Conservation (phyloP, 768 basidiomycete genomes). For the Collybia sp. region DNA sequence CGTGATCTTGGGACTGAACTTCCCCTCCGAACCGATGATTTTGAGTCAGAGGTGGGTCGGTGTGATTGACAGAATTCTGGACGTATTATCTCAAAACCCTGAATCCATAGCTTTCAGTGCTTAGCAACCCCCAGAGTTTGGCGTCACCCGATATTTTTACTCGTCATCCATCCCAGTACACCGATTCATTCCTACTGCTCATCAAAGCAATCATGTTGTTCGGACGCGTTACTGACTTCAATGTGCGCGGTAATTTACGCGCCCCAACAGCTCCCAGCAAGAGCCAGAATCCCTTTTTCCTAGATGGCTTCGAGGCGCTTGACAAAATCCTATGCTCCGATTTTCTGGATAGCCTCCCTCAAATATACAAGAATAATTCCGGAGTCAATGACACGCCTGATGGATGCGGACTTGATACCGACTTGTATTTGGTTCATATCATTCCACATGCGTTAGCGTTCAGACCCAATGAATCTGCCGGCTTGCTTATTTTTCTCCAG, state of each 20-base stretch:
- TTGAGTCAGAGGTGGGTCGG: conserved; percentile 61
- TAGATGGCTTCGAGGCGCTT: conserved; percentile 64
- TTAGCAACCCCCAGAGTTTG: conserved; percentile 75
- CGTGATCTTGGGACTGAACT: conserved; percentile 82
- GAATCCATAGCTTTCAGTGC: conserved; percentile 44
- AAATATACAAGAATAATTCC: conserved; percentile 56
- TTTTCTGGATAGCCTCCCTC: conserved; percentile 70
- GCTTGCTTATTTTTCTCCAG: conserved; percentile 29
- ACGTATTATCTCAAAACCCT: not conserved
- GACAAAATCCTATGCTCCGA: conserved; percentile 63
- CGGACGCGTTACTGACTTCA: conserved; percentile 81
- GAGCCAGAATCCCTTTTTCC: conserved; percentile 65
- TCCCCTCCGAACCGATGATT: conserved; percentile 71
- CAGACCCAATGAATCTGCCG: conserved; percentile 1
- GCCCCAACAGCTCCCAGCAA: conserved; percentile 64
- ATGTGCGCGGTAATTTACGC: conserved; percentile 69
- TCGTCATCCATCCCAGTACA: conserved; percentile 70
- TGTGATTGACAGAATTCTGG: not conserved
- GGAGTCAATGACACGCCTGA: conserved; percentile 59
- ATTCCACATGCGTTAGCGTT: conserved; percentile 77
- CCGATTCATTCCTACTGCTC: conserved; percentile 76
- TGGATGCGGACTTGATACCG: conserved; percentile 66
- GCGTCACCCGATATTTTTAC: conserved; percentile 59
- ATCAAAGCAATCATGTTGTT: conserved; percentile 85
- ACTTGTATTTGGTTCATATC: conserved; percentile 83